Evolutionary conservation across 345 rosid genomes (phyloP), one percentile per base, ranked within the genome.

Genomic region (Melaleuca alternifolia): DNA sequence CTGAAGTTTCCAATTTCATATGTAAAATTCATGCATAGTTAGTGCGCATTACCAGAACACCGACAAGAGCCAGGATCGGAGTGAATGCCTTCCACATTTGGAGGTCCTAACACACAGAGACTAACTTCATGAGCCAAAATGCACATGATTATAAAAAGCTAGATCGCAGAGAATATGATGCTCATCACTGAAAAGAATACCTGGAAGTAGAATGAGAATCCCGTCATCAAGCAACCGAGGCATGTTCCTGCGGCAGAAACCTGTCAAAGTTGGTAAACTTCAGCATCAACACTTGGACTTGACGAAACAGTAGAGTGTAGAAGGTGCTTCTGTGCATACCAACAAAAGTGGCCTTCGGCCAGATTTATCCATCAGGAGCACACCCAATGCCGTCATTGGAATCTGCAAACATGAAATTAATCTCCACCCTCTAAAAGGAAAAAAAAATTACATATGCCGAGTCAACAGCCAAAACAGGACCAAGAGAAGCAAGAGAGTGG

Each of bases 191-290:
- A 71, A 10, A 71, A 15, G 24, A 84, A 9, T 88, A 90, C 99
- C 94, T 93, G 90, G 71, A 91, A 86, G 86, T 92, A 87, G 84
- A 94, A 95, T 20, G 98, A 93, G 44, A 93, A 54, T 50, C 92
- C 93, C 4, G 90, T 87, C 7, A 95, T 91, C 85, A 96, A 82
- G 89, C 98, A 93, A 87, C 98, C 98, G 87, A 95, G 82, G 85
- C 98, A 95, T 87, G 95, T 92, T 88, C 99, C 97, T 28, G 91
- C 95, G n/a, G 98, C 96, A 59, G 98, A 96, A 44, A 95, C 89
- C 98, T 95, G 93, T 14, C 89, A 10, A 71, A 71, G 48, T 37
- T 71, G 81, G 14, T 37, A 24, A 18, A 71, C 81, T 24, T 37
- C 81, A 37, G 48, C 0, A 10, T 71, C 48, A 71, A 71, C 81